phyloP scores from a whole-genome alignment of 2,329 filamentous ascomycete genomes.

The Neospermospora avenae region DNA sequence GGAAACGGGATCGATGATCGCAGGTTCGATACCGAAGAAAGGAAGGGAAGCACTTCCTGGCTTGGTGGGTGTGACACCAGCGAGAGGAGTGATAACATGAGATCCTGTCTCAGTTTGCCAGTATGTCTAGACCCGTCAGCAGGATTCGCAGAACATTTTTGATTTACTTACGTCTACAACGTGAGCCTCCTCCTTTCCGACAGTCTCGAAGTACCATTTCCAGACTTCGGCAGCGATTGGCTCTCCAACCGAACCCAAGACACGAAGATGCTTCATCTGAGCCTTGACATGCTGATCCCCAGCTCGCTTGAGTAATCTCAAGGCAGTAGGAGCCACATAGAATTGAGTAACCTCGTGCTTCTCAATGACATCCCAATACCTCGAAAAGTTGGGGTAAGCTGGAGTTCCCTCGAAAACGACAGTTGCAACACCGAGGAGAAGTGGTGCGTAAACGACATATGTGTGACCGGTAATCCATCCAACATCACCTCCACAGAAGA shows the following conservation, averaged over 20 bases:
- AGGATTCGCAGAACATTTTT: conserved; percentile 18
- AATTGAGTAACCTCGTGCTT: conserved; percentile 96
- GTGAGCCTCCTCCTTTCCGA: conserved; percentile 90
- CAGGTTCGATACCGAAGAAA: conserved; percentile 97
- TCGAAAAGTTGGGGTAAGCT: conserved; percentile 94
- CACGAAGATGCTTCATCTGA: conserved; percentile 83
- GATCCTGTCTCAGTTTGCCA: conserved; percentile 99
- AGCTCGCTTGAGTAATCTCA: conserved; percentile 91
- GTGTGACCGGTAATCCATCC: conserved; percentile 99
- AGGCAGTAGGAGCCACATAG: conserved; percentile 93
- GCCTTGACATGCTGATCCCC: conserved; percentile 89
- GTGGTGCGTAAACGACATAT: conserved; percentile 94
- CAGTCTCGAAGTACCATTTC: conserved; percentile 98
- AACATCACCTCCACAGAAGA: conserved; percentile 97
- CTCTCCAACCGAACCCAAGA: conserved; percentile 93
- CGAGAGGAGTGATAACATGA: conserved; percentile 90
- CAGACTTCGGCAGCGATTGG: conserved; percentile 97
- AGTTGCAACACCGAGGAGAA: conserved; percentile 88
- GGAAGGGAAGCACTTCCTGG: conserved; percentile 92
- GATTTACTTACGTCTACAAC: conserved; percentile 77
- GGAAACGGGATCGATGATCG: conserved; percentile 94
- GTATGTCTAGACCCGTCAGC: conserved; percentile 68
- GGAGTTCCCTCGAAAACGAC: conserved; percentile 98
- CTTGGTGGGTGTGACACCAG: conserved; percentile 92
- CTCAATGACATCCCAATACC: conserved; percentile 98